Evolutionary conservation across 306 rosid genomes (phyloP).

Genomic region (Vigna reflexopilosa): DNA sequence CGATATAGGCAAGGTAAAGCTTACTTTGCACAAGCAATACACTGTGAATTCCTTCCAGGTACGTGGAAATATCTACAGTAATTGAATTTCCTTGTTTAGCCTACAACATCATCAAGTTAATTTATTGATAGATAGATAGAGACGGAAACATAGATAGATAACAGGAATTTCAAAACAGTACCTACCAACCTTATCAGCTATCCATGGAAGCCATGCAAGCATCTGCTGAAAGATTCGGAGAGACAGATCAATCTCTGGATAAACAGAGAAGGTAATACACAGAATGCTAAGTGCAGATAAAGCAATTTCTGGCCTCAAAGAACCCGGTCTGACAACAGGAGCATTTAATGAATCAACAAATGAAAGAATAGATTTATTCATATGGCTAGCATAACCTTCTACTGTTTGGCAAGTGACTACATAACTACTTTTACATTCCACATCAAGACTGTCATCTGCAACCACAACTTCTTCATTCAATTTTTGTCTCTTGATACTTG

Average conservation of each 20-base stretch:
- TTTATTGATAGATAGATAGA: constrained; percentile 13
- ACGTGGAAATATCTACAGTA: constrained; percentile 62
- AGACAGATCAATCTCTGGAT: constrained; percentile 73
- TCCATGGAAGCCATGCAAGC: constrained; percentile 88
- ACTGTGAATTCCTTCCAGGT: constrained; percentile 88
- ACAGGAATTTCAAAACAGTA: constrained; percentile 38
- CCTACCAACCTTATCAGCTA: constrained; percentile 73
- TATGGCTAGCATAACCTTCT: constrained; percentile 66
- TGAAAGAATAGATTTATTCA: constrained; percentile 67
- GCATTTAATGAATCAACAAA: constrained; percentile 60
- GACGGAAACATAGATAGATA: constrained; percentile 15
- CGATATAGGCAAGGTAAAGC: constrained; percentile 45
- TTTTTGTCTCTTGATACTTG: constrained; percentile 66
- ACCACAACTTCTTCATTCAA: constrained; percentile 57
- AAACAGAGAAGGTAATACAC: constrained; percentile 71
- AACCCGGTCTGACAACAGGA: constrained; percentile 52
- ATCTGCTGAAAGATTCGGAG: constrained; percentile 70
- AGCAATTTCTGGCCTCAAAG: constrained; percentile 65
- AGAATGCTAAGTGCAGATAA: constrained; percentile 86
- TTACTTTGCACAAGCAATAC: constrained; percentile 78
- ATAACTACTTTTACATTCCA: constrained; percentile 51
- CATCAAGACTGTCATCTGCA: constrained; percentile 53
- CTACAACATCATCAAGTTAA: constrained; percentile 54
- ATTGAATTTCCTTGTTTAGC: constrained; percentile 64
- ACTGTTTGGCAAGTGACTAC: constrained; percentile 56